phyloP scores from a whole-genome alignment of 2,329 filamentous ascomycete species.

The Mycosphaerella arachidis region DNA sequence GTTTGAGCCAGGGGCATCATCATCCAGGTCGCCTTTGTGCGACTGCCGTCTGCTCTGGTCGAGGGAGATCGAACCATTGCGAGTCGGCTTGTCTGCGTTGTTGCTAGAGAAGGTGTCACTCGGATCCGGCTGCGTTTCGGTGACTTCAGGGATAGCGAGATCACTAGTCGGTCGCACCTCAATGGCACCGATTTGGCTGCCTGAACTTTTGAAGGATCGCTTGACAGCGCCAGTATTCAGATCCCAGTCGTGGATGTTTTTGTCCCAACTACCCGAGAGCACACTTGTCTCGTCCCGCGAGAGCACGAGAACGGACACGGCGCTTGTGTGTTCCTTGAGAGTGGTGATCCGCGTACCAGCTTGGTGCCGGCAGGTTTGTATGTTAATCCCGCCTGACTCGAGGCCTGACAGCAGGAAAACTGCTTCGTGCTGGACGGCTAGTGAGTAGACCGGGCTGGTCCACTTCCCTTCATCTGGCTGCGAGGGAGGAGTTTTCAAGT shows the following conservation, averaged over 20 bases:
- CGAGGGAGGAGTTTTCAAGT: conserved; percentile 29
- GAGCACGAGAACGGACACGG: conserved; percentile 80
- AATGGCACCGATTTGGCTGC: conserved; percentile 80
- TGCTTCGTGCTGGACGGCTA: conserved; percentile 84
- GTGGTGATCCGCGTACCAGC: conserved; percentile 85
- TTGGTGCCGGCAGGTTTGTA: conserved; percentile 89
- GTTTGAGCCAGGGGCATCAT: conserved; percentile 60
- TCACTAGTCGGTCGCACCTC: conserved; percentile 76
- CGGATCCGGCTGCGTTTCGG: conserved; percentile 59
- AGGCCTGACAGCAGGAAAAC: conserved; percentile 88
- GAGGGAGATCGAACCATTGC: conserved; percentile 51
- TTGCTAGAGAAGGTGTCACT: conserved; percentile 71
- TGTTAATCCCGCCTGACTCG: conserved; percentile 85
- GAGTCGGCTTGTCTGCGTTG: conserved; percentile 55
- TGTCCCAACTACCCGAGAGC: conserved; percentile 94
- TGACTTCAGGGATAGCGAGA: conserved; percentile 67
- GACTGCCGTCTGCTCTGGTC: conserved; percentile 18
- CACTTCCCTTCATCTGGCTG: conserved; percentile 48
- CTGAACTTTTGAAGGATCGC: conserved; percentile 70
- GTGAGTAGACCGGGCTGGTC: conserved; percentile 83
- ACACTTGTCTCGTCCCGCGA: conserved; percentile 81
- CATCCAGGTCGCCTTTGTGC: conserved; percentile 38
- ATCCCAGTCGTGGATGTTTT: conserved; percentile 91
- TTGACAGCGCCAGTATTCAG: conserved; percentile 76
- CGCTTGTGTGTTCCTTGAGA: conserved; percentile 79